phyloP scores from a whole-genome alignment of 441 rosid genomes.

The California macrophylla region DNA sequence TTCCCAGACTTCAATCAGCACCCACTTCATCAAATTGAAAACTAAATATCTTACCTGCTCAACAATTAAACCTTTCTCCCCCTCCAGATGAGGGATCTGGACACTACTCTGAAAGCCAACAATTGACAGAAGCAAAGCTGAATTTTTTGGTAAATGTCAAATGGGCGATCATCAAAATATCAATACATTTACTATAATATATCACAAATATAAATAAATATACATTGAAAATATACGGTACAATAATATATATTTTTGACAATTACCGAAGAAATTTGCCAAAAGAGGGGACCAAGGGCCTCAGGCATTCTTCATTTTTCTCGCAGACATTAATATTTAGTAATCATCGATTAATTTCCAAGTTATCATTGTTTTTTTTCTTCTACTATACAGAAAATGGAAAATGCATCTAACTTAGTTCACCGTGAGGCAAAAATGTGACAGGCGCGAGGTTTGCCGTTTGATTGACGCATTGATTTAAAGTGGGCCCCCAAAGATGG shows the following conservation, averaged over 20 bases:
- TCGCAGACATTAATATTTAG: background rate
- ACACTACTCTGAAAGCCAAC: background rate
- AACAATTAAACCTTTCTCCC: background rate
- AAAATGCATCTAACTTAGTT: background rate
- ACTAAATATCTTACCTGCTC: background rate
- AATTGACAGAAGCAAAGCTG: constrained; percentile 1
- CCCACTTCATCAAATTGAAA: background rate
- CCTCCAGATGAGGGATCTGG: background rate
- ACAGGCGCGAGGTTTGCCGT: background rate
- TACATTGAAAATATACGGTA: no score
- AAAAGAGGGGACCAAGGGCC: background rate
- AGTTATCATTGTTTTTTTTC: background rate
- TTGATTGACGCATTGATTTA: no score
- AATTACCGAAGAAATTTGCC: background rate
- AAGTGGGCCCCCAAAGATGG: no score
- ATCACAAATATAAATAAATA: background rate
- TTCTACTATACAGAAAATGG: background rate
- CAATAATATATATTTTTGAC: no score
- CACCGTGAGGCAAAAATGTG: background rate
- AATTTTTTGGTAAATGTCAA: background rate
- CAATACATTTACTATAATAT: background rate
- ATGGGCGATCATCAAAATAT: background rate
- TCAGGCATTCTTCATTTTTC: background rate
- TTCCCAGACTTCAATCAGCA: background rate
- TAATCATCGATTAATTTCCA: background rate